phyloP scores from a whole-genome alignment of 2,329 filamentous ascomycete species.

The Beauveria rudraprayagi region DNA sequence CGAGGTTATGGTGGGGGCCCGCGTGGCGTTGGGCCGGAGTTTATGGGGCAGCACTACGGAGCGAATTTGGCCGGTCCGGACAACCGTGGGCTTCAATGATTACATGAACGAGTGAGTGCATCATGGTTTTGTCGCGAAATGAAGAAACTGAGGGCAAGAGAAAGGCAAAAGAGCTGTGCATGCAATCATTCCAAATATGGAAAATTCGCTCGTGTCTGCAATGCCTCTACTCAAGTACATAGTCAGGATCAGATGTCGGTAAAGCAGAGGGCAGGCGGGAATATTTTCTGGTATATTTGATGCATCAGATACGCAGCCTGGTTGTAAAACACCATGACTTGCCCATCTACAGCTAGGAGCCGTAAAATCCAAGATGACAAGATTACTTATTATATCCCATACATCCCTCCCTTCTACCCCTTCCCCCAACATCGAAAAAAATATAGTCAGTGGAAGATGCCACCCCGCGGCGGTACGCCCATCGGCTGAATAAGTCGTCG shows the following conservation, averaged over 20 bases:
- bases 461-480: conserved; percentile 27
- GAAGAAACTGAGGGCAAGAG: no score
- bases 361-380: background rate
- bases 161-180: no score
- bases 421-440: conserved; percentile 30
- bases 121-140: background rate
- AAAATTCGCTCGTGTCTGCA: no score
- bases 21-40: background rate
- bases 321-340: no score
- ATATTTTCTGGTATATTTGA: no score
- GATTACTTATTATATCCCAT: no score
- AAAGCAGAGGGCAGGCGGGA: no score
- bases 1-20: background rate
- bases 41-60: background rate
- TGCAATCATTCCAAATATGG: no score
- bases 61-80: background rate
- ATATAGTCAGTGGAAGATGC: conserved; percentile 22
- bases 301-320: no score
- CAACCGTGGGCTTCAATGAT: background rate
- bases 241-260: no score
- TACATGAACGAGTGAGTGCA: background rate
- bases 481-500: conserved; percentile 26
- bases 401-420: conserved; percentile 6
- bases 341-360: no score
- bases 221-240: no score